Conservation (phyloP, 805 yeast genomes). For the Nakazawaea laoshanensis region DNA sequence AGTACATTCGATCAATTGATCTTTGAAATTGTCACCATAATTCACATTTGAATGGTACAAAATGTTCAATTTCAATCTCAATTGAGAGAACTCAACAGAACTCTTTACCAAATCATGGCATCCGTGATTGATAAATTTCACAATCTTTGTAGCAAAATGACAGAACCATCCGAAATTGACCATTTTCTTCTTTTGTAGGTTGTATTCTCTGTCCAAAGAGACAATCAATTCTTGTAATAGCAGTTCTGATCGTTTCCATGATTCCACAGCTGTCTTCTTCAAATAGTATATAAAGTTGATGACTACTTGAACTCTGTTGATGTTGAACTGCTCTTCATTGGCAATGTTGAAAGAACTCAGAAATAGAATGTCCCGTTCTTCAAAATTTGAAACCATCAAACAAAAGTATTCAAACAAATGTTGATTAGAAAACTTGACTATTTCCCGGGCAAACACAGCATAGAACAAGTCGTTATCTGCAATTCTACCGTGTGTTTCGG, state of each 20-base stretch:
- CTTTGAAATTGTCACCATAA: conserved; percentile 5
- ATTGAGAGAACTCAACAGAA: conserved; percentile 4
- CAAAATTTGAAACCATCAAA: background rate
- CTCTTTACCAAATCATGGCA: conserved; percentile 7
- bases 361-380: background rate
- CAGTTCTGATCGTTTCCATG: conserved; percentile 1
- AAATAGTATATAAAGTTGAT: conserved; percentile 6
- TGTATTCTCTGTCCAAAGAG: conserved; percentile 4
- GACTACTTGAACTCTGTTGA: conserved; percentile 4
- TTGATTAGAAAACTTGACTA: conserved; percentile 3
- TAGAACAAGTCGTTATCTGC: conserved; percentile 1
- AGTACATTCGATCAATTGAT: background rate
- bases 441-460: conserved; percentile 1
- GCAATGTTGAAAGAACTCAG: conserved; percentile 1
- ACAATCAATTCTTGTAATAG: conserved; percentile 3
- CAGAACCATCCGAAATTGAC: conserved; percentile 4
- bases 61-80: conserved; percentile 2
- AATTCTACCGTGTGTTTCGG: background rate
- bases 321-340: conserved; percentile 1
- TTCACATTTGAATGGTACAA: conserved; percentile 4
- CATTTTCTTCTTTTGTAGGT: conserved; percentile 1
- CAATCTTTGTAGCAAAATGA: conserved; percentile 8
- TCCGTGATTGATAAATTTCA: conserved; percentile 8
- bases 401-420: conserved; percentile 2
- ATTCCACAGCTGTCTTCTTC: conserved; percentile 3